Evolutionary conservation across 2,329 filamentous ascomycete genomes (phyloP).

Genomic region (Paecilomyces niveus): DNA sequence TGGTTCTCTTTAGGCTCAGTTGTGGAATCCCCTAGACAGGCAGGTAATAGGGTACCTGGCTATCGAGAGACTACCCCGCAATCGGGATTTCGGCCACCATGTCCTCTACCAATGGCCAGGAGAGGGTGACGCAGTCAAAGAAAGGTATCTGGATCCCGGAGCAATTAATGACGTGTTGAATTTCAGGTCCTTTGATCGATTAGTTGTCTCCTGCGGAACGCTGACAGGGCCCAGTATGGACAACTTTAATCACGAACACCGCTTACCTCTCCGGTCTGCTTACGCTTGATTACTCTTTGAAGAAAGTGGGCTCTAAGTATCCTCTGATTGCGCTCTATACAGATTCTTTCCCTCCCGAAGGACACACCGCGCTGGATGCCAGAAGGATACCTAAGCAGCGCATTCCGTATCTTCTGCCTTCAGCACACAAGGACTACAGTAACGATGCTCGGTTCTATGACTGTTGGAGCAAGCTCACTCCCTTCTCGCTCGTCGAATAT

Average conservation of each 20-base stretch:
- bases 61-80: not conserved
- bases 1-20: not conserved
- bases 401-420: slow-evolving; percentile 67
- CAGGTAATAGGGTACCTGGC: not conserved
- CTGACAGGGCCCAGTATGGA: slow-evolving; percentile 63
- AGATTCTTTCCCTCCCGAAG: slow-evolving; percentile 62
- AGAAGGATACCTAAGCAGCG: slow-evolving; percentile 63
- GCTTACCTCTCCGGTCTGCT: slow-evolving; percentile 75
- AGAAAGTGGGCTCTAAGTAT: slow-evolving; percentile 58
- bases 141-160: not conserved
- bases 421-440: slow-evolving; percentile 58
- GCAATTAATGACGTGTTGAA: not conserved
- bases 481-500: slow-evolving; percentile 71
- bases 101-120: not conserved
- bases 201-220: not conserved
- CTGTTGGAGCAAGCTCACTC: slow-evolving; percentile 80
- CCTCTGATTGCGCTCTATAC: slow-evolving; percentile 80
- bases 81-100: not conserved
- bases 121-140: not conserved
- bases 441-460: slow-evolving; percentile 81
- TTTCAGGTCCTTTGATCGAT: not conserved
- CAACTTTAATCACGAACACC: slow-evolving; percentile 77
- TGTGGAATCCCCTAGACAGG: not conserved
- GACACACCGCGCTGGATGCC: slow-evolving; percentile 60
- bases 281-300: slow-evolving; percentile 71